Evolutionary conservation across 225 moss, liverwort and hornwort genomes (phyloP).

Genomic region (Polytrichum commune): DNA sequence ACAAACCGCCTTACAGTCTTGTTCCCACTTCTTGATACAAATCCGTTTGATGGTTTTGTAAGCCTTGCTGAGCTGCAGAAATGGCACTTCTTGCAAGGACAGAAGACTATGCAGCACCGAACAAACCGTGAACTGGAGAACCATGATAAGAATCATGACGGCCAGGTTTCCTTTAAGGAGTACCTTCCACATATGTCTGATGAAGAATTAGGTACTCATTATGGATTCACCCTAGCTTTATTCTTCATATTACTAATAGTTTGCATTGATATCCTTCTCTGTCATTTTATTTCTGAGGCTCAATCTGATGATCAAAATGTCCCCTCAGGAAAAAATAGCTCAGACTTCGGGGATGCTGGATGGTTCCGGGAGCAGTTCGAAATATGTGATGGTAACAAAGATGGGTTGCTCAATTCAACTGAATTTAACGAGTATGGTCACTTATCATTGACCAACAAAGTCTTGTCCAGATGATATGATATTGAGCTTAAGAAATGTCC

Average conservation of each 20-base stretch:
- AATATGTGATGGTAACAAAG: constrained; percentile 59
- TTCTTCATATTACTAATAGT: background rate
- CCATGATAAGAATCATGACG: constrained; percentile 66
- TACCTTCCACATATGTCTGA: constrained; percentile 59
- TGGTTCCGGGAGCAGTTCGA: constrained; percentile 78
- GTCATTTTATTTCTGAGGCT: background rate
- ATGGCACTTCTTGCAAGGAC: constrained; percentile 67
- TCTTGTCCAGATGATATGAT: too few relatives aligned
- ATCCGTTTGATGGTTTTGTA: constrained; percentile 57
- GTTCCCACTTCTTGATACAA: constrained; percentile 64
- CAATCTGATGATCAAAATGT: background rate
- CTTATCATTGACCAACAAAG: background rate
- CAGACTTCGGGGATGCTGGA: constrained; percentile 59
- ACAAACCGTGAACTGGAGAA: constrained; percentile 62
- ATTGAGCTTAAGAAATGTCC: too few relatives aligned
- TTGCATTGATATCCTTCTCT: background rate
- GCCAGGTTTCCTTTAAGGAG: constrained; percentile 58
- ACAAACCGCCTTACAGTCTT: constrained; percentile 55
- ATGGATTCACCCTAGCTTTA: too few relatives aligned
- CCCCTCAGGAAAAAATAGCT: constrained; percentile 37
- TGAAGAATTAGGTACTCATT: constrained; percentile 37
- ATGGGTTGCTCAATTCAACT: constrained; percentile 56
- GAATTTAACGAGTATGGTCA: constrained; percentile 60
- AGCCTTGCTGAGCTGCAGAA: constrained; percentile 61
- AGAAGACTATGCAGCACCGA: constrained; percentile 52